Percentiles rank a stretch among this genome's conserved stretches.
These are phyloP conservation scores for Hanseniaspora taiwanica DNA, from an alignment of 805 yeast species.

Conservation along the genomic window DNA sequence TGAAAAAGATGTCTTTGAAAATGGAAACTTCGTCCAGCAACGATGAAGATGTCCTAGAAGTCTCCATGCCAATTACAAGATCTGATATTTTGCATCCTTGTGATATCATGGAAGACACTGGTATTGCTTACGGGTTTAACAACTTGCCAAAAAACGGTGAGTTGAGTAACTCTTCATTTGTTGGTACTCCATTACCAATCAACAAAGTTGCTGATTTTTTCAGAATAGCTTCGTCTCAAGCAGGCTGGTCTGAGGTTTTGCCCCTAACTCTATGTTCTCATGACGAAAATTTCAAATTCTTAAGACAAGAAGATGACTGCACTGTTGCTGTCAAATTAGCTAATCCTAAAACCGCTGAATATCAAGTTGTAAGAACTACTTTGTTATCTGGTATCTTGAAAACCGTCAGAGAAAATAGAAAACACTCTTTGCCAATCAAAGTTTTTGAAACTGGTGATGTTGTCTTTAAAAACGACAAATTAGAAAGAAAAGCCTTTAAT, in stretches of 20 bases:
- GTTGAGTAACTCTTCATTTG: constrained; percentile 58
- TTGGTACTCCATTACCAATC: constrained; percentile 80
- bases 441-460: constrained; percentile 95
- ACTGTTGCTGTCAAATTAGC: constrained; percentile 79
- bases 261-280: constrained; percentile 93
- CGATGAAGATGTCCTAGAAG: constrained; percentile 32
- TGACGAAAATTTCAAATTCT: constrained; percentile 87
- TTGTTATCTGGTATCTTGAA: constrained; percentile 88
- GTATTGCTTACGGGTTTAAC: constrained; percentile 90
- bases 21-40: constrained; percentile 41
- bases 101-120: constrained; percentile 98
- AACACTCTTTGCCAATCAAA: constrained; percentile 86
- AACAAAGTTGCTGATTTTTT: constrained; percentile 85
- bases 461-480: constrained; percentile 62
- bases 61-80: constrained; percentile 82
- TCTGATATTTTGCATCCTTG: constrained; percentile 93
- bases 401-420: constrained; percentile 90
- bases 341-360: constrained; percentile 92
- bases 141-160: constrained; percentile 70
- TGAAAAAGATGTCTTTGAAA: constrained; percentile 68
- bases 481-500: constrained; percentile 84
- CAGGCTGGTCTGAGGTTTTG: constrained; percentile 92
- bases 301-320: constrained; percentile 60
- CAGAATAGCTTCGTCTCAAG: constrained; percentile 81
- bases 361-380: constrained; percentile 94